Conservation (phyloP, 2,329 filamentous ascomycete species). For the Mycocentrospora acerina region DNA sequence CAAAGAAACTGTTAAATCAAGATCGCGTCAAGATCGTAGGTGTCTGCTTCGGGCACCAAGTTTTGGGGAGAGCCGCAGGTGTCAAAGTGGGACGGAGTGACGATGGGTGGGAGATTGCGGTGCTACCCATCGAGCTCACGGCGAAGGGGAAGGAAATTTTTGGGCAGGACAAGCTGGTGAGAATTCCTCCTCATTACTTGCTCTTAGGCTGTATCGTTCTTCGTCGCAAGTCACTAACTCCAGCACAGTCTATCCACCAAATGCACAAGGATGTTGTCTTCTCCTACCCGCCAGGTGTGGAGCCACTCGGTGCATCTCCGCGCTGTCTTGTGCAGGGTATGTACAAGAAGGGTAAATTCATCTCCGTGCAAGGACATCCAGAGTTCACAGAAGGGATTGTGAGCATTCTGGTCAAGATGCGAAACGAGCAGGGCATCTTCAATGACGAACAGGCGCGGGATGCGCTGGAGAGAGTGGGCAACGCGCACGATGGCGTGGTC, state of each 20-base stretch:
- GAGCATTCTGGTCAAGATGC: conserved; percentile 63
- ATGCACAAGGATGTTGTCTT: conserved; percentile 83
- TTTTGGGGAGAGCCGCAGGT: conserved; percentile 72
- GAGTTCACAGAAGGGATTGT: conserved; percentile 77
- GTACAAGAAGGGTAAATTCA: conserved; percentile 65
- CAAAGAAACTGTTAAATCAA: conserved; percentile 60
- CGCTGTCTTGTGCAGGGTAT: conserved; percentile 78
- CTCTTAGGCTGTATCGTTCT: not conserved
- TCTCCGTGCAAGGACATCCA: conserved; percentile 84
- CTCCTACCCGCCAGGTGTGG: conserved; percentile 61
- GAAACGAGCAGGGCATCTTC: conserved; percentile 69
- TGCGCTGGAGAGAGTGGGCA: conserved; percentile 64
- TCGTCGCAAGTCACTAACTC: conserved; percentile 1
- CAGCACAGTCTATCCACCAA: conserved; percentile 67
- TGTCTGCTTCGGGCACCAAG: conserved; percentile 87
- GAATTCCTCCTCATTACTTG: conserved; percentile 18
- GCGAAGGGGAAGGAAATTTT: conserved; percentile 72
- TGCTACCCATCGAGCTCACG: conserved; percentile 68
- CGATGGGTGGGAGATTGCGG: conserved; percentile 79
- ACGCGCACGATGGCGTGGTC: conserved; percentile 76
- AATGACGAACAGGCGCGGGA: conserved; percentile 68
- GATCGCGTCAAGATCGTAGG: conserved; percentile 71
- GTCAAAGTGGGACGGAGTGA: conserved; percentile 66
- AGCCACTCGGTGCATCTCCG: conserved; percentile 64
- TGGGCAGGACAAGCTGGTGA: conserved; percentile 62